Conservation (phyloP, 2,329 filamentous ascomycete genomes). For the Aquanectria penicillioides region DNA sequence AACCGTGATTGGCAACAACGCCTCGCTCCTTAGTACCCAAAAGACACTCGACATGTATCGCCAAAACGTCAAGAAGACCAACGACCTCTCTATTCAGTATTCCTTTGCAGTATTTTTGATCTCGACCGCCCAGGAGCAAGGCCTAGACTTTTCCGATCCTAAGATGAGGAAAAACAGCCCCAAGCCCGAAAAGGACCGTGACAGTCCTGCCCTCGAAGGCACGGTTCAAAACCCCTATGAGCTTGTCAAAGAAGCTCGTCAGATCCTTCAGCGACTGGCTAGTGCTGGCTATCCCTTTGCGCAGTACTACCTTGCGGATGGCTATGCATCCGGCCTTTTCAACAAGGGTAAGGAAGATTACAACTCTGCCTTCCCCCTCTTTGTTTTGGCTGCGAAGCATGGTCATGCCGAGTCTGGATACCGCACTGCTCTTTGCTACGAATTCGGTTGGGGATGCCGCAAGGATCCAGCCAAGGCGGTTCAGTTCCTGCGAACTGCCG, state of each 20-base stretch:
- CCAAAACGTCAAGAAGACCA: constrained; percentile 96
- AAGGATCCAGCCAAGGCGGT: constrained; percentile 92
- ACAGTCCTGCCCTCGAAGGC: constrained; percentile 58
- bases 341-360: constrained; percentile 94
- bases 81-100: constrained; percentile 89
- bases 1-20: constrained; percentile 84
- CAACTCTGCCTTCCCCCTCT: constrained; percentile 90
- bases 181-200: constrained; percentile 58
- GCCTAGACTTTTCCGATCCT: constrained; percentile 62
- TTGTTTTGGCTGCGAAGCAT: constrained; percentile 93
- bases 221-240: constrained; percentile 68
- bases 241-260: constrained; percentile 85
- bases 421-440: constrained; percentile 92
- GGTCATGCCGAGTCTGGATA: constrained; percentile 97
- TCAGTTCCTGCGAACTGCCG: constrained; percentile 90
- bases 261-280: constrained; percentile 85
- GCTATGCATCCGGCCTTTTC: constrained; percentile 93
- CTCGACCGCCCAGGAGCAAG: constrained; percentile 84
- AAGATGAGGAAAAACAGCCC: constrained; percentile 57
- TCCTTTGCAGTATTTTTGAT: constrained; percentile 97
- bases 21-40: constrained; percentile 87
- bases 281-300: constrained; percentile 95
- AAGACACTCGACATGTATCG: constrained; percentile 99
- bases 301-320: constrained; percentile 96
- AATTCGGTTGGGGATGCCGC: constrained; percentile 96